These are phyloP conservation scores for Lentinus tigrinus DNA, from an alignment of 768 basidiomycete genomes.

Conservation along the genomic window DNA sequence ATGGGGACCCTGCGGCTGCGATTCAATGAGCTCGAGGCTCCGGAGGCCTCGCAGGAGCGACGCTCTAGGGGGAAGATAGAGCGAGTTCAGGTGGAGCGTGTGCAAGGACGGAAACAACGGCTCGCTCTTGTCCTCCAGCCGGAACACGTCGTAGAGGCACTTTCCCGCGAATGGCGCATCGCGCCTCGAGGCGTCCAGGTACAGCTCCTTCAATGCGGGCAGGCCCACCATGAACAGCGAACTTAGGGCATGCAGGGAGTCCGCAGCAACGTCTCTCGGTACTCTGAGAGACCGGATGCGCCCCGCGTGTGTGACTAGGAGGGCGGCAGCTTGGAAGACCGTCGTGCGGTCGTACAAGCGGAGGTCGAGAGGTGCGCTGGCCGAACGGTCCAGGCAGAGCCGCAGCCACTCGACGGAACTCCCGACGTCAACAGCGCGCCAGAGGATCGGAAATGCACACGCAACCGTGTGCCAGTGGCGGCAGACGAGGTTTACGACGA, in stretches of 20 bases:
- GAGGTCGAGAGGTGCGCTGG: not conserved
- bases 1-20: not conserved
- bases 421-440: not conserved
- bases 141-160: too few species aligned
- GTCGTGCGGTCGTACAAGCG: not conserved
- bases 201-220: not conserved
- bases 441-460: not conserved
- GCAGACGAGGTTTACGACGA: not conserved
- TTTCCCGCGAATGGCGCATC: too few species aligned
- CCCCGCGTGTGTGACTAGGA: not conserved
- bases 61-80: too few species aligned
- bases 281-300: not conserved
- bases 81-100: not conserved
- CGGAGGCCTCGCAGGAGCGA: not conserved
- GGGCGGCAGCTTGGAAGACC: not conserved
- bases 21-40: not conserved
- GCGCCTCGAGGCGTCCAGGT: not conserved
- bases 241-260: not conserved
- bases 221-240: not conserved
- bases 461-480: not conserved
- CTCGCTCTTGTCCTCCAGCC: not conserved
- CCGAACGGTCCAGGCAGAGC: not conserved
- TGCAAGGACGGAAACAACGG: not conserved
- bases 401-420: not conserved
- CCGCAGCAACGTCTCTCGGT: not conserved